A percentile compares a stretch with the other conserved stretches of the same genome.
These are phyloP conservation scores for Linderniella brevidens DNA, from an alignment of 257 asterid species.

Conservation along the genomic window DNA sequence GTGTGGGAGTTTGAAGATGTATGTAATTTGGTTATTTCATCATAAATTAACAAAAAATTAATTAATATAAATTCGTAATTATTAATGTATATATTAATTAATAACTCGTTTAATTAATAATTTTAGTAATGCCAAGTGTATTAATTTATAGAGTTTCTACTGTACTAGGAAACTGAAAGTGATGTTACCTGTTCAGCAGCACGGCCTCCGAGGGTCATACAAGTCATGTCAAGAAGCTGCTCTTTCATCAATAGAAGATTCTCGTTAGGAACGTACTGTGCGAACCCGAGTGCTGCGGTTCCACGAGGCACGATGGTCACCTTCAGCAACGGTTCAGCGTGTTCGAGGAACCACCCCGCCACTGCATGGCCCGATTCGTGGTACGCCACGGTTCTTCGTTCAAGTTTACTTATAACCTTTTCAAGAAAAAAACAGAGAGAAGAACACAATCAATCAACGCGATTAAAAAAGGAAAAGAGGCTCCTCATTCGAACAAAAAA, in stretches of 20 bases:
- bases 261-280: constrained; percentile 77
- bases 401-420: constrained; percentile 67
- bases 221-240: constrained; percentile 72
- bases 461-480: constrained; percentile 3
- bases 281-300: constrained; percentile 82
- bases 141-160: too few species aligned
- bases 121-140: too few species aligned
- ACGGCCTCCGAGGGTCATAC: constrained; percentile 91
- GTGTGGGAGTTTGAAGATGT: too few species aligned
- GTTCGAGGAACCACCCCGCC: constrained; percentile 78
- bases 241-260: constrained; percentile 75
- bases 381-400: constrained; percentile 67
- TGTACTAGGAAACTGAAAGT: constrained; percentile 5
- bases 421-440: constrained; percentile 4
- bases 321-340: constrained; percentile 73
- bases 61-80: too few species aligned
- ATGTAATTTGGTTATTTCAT: too few species aligned
- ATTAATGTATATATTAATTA: too few species aligned
- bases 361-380: constrained; percentile 95
- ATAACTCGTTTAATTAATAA: too few species aligned
- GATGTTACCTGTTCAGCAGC: constrained; percentile 77
- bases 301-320: constrained; percentile 89
- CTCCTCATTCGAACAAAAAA: not conserved
- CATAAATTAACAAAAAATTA: too few species aligned
- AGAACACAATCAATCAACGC: not conserved